Conservation (phyloP, 768 basidiomycete genomes). For the Mycena sanguinolenta region DNA sequence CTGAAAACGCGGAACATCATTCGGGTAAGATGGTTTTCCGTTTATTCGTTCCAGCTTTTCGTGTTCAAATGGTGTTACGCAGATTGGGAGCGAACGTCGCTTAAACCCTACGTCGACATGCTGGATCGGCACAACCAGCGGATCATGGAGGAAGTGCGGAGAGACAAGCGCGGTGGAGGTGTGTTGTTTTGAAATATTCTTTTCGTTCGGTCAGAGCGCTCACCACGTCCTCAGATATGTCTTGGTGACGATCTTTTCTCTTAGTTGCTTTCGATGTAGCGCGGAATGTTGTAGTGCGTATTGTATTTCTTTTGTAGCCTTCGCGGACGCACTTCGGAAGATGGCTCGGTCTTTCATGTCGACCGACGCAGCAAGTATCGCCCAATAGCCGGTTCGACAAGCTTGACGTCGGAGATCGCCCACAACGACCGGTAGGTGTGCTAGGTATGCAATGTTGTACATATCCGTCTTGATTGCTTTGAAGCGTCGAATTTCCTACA, state of each 20-base stretch:
- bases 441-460: no score
- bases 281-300: not conserved
- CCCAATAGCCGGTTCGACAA: not conserved
- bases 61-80: not conserved
- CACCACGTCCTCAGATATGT: conserved; percentile 43
- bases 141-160: conserved; percentile 71
- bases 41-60: conserved; percentile 6
- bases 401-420: not conserved
- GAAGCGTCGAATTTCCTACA: not conserved
- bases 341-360: not conserved
- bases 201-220: not conserved
- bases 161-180: conserved; percentile 56
- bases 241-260: conserved; percentile 47
- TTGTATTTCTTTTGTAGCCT: conserved; percentile 23
- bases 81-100: conserved; percentile 90
- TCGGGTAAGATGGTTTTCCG: conserved; percentile 53
- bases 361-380: not conserved
- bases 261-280: conserved; percentile 10
- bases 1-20: conserved; percentile 57
- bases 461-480: not conserved
- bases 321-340: not conserved
- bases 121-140: conserved; percentile 78
- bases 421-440: not conserved
- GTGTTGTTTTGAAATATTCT: not conserved
- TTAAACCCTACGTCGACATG: conserved; percentile 92